phyloP scores from a whole-genome alignment of 2,329 filamentous ascomycete species.

The Zasmidium angulare region DNA sequence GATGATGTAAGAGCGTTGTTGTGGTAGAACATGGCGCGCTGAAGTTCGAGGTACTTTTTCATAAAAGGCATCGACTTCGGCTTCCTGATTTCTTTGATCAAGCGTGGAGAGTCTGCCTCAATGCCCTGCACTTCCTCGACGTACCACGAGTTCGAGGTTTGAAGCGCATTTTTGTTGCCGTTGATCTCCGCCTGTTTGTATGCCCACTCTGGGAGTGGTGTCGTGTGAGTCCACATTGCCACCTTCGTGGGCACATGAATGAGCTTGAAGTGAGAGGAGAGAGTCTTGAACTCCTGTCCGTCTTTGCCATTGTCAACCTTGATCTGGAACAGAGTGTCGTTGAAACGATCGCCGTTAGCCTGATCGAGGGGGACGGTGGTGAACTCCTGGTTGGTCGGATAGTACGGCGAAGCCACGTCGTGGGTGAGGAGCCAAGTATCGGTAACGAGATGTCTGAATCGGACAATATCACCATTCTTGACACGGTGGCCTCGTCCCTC shows the following conservation, averaged over 20 bases:
- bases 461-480: slow-evolving; percentile 79
- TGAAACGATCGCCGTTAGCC: slow-evolving; percentile 70
- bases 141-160: slow-evolving; percentile 91
- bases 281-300: slow-evolving; percentile 80
- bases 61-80: slow-evolving; percentile 85
- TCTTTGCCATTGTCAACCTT: slow-evolving; percentile 83
- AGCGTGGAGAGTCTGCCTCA: slow-evolving; percentile 67
- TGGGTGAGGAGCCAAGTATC: slow-evolving; percentile 86
- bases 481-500: slow-evolving; percentile 65
- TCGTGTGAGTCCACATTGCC: slow-evolving; percentile 98
- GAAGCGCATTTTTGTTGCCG: slow-evolving; percentile 91
- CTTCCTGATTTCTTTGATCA: slow-evolving; percentile 72
- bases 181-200: slow-evolving; percentile 99
- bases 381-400: slow-evolving; percentile 97
- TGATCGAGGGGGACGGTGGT: slow-evolving; percentile 75
- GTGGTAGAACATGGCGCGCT: slow-evolving; percentile 98
- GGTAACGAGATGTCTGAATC: slow-evolving; percentile 82
- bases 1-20: slow-evolving; percentile 97
- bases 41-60: slow-evolving; percentile 92
- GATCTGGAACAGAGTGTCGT: slow-evolving; percentile 92
- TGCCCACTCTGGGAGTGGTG: slow-evolving; percentile 93
- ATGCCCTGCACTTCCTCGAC: slow-evolving; percentile 88
- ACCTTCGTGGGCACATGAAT: slow-evolving; percentile 94
- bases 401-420: slow-evolving; percentile 94
- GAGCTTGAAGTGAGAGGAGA: slow-evolving; percentile 92